phyloP scores from a whole-genome alignment of 2,329 filamentous ascomycete genomes.

The Talaromyces verruculosus region DNA sequence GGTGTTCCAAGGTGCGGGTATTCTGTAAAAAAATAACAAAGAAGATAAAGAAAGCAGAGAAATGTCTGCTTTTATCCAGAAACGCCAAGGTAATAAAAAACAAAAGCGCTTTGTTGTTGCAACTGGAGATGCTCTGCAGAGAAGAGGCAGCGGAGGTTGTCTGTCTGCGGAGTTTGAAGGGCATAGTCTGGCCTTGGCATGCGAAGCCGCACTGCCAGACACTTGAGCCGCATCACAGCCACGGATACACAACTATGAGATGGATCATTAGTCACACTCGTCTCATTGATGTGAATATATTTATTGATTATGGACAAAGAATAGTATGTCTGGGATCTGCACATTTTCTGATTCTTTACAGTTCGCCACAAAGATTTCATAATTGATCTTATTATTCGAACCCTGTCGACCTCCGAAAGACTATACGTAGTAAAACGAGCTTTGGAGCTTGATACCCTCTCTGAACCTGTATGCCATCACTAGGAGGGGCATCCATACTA shows the following conservation, averaged over 20 bases:
- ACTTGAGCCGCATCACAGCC: neutral
- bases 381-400: neutral
- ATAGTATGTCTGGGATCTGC: neutral
- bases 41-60: neutral
- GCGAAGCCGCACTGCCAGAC: neutral
- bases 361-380: neutral
- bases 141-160: neutral
- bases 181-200: constrained; percentile 14
- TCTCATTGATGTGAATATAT: neutral
- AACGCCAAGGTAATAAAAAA: neutral
- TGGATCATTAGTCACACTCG: neutral
- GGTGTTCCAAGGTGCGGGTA: neutral
- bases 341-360: neutral
- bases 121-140: neutral
- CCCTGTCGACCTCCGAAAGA: neutral
- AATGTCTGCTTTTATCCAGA: neutral
- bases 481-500: neutral
- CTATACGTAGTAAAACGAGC: neutral
- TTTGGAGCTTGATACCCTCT: neutral
- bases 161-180: neutral
- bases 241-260: neutral
- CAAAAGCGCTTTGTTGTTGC: neutral
- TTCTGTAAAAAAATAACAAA: neutral
- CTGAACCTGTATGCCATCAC: neutral
- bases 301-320: neutral